Evolutionary conservation across 2,329 filamentous ascomycete genomes (phyloP), one percentile per base, ranked within the genome.

Genomic region (Chrysosporium queenslandicum): DNA sequence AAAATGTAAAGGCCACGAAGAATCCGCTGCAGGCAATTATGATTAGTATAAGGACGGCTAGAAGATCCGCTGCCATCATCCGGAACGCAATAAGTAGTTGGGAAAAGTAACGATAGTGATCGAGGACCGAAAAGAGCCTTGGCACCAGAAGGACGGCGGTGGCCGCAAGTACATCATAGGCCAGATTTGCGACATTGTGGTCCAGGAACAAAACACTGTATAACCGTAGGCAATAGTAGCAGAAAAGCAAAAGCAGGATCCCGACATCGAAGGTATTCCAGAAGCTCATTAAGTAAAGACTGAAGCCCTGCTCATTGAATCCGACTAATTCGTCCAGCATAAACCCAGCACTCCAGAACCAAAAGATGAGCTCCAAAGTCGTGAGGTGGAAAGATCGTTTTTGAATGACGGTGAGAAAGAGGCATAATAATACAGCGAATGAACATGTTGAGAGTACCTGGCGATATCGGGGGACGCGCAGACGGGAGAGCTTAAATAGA

Each of bases 321-420:
- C 90, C 90, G 16, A 96, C 89, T 20, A 97, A 79, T 69, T 96
- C 91, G 63, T 96, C 91, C 29, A 96, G 80, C 88, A 96, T 94
- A 68, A 94, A 96, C 0, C 91, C 91, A 23, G 88, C 87, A 64
- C 88, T 94, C 90, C 91, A 97, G 67, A 96, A 87, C 91, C 91
- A 97, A 69, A 97, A 96, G 11, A 95, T 67, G 14, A 96, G 74
- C 66, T 97, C 91, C 8, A 96, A 73, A 0, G 80, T 79, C 1
- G 88, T 94, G 61, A 97, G 95, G 49, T 83, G 78, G 50, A 83
- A 77, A 2, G 87, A 91, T 54, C 87, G 80, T 63, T 86, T 74
- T 9, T 79, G 73, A 2, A 96, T 77, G 8, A 97, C 89, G 8
- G 88, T 85, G 16, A 96, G 73, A 66, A 94, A 96, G 9, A 96